Base-by-base conservation (phyloP, 306 rosid genomes). In the Vigna trinervia region DNA sequence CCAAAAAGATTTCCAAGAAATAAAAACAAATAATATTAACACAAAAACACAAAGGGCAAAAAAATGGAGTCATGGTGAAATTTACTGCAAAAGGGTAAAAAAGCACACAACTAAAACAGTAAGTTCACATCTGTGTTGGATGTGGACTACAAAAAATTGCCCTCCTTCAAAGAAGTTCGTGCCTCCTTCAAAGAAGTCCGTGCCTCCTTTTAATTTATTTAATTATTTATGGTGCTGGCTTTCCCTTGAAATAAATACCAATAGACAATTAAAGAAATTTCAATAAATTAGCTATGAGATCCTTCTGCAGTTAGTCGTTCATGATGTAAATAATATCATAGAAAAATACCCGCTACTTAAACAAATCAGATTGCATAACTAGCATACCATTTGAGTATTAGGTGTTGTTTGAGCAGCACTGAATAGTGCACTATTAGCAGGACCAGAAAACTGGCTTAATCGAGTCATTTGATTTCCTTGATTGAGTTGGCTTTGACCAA, bases 391-490 rank as follows among this genome's bases (percentile, higher is more conserved):
- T 85, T 92, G 97, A 73, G 92, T 78, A 86, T 87, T 92, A 56
- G 92, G 81, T 54, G 97, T 88, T 46, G 97, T 85, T 86, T 94
- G 98, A 71, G 94, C 93, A 77, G 95, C 95, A 86, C 88, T 94
- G 72, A 85, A 94, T 78, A 92, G 72, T n/a, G 95, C 91, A 83
- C 75, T 92, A 81, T 92, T 92, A 28, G 98, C 92, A 85, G 90
- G 51, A 60, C 87, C 83, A 72, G 98, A 81, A 85, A 94, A 92
- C 88, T 92, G 97, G 81, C 85, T 71, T 72, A 92, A 77, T 9
- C 98, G 97, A 82, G 85, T 90, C 78, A 94, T 85, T 80, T 92
- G 97, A 83, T 86, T 94, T 89, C 98, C 98, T 85, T 90, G 98
- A 81, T 84, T 91, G 73, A 92, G 93, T 84, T 92, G 98, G 83